phyloP scores from a whole-genome alignment of 257 asterid genomes.

The Eustoma russellianum region DNA sequence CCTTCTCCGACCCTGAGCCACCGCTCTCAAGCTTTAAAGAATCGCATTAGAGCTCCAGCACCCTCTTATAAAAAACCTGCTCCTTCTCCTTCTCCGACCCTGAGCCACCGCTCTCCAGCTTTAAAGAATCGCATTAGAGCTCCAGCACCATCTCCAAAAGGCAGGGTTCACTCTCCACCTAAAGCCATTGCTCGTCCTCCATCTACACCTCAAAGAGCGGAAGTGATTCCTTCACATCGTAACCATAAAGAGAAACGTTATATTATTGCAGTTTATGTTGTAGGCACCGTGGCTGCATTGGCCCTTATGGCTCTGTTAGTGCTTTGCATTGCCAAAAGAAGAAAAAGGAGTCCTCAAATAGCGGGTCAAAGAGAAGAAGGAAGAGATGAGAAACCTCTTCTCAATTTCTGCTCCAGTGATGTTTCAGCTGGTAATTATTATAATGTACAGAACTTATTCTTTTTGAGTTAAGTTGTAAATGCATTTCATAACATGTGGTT shows the following conservation, averaged over 20 bases:
- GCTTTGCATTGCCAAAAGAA: slow-evolving; percentile 23
- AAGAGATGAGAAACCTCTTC: slow-evolving; percentile 67
- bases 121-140: slow-evolving; percentile 5
- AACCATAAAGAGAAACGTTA: slow-evolving; percentile 11
- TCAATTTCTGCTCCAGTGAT: slow-evolving; percentile 34
- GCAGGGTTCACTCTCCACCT: slow-evolving; percentile 1
- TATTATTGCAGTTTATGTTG: slow-evolving; percentile 28
- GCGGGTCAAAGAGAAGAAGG: slow-evolving; percentile 49
- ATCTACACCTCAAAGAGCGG: slow-evolving; percentile 8
- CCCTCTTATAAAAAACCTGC: neutral
- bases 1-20: slow-evolving; percentile 20
- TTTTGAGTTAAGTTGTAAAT: neutral
- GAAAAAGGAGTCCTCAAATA: slow-evolving; percentile 24
- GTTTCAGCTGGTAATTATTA: slow-evolving; percentile 40
- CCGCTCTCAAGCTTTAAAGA: slow-evolving; percentile 12
- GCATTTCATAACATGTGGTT: slow-evolving; percentile 12
- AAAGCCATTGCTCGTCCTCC: slow-evolving; percentile 4
- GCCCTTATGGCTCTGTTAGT: slow-evolving; percentile 34
- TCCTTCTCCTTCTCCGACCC: slow-evolving; percentile 13
- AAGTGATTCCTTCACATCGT: slow-evolving; percentile 11
- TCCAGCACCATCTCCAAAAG: slow-evolving; percentile 10
- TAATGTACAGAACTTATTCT: slow-evolving; percentile 3
- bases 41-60: slow-evolving; percentile 1
- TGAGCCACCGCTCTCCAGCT: slow-evolving; percentile 12
- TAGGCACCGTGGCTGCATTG: slow-evolving; percentile 39